phyloP scores from a whole-genome alignment of 345 rosid species.

The Sonneratia alba region DNA sequence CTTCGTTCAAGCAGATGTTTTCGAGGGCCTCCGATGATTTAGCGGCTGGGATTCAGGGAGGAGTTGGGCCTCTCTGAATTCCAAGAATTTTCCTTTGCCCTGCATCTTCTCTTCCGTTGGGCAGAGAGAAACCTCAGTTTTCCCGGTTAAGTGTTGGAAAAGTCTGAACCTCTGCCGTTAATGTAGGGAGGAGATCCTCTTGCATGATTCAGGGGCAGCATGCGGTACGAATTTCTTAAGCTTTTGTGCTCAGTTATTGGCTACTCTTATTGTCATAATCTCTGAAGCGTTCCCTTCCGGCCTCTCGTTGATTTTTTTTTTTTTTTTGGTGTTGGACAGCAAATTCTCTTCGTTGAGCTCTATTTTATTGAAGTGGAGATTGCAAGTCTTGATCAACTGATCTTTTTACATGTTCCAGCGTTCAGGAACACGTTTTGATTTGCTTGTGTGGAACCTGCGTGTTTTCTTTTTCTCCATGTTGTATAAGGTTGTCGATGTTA shows the following conservation, averaged over 20 bases:
- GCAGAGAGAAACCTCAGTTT: conserved; percentile 3
- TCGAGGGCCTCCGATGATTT: conserved; percentile 43
- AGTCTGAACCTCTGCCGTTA: not conserved
- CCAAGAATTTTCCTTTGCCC: conserved; percentile 1
- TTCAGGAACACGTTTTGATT: not conserved
- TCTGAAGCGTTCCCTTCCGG: not conserved
- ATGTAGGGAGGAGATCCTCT: not conserved
- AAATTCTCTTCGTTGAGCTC: not conserved
- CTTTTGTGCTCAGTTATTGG: not conserved
- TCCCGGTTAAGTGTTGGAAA: conserved; percentile 4
- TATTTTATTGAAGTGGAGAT: not conserved
- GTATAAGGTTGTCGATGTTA: not conserved
- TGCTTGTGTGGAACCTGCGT: not conserved
- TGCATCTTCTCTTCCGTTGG: conserved; percentile 11
- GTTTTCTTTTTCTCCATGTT: not conserved
- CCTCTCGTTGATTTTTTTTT: not conserved
- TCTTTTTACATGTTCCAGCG: not conserved
- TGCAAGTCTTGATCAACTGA: not conserved
- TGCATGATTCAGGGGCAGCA: not conserved
- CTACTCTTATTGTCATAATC: not conserved
- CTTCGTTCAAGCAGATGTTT: conserved; percentile 32
- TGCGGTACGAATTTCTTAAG: not conserved
- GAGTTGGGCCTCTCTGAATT: conserved; percentile 42
- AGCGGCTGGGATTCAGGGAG: conserved; percentile 47
- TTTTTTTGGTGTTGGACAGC: not conserved